A percentile compares a stretch with the other conserved stretches of the same genome.
Evolutionary conservation across 1,139 yeast species (phyloP).

Genomic region (Scheffersomyces cryptocercus): DNA sequence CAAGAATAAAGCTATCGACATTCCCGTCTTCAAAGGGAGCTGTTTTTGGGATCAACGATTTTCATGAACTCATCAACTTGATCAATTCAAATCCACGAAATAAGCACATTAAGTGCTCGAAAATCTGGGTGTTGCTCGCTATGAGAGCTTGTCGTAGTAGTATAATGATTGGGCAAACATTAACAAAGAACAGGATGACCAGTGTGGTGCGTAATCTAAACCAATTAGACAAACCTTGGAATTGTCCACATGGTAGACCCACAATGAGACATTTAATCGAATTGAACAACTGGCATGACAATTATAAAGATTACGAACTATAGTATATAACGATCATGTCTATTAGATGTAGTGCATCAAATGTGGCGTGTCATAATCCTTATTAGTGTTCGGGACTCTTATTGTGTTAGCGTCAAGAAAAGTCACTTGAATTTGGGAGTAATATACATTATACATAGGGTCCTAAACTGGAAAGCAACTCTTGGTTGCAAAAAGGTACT

Average conservation of each 20-base stretch:
- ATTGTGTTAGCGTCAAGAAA: no score
- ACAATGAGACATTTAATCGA: constrained; percentile 89
- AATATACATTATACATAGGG: no score
- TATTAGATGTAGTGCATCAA: neutral
- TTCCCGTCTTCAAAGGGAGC: constrained; percentile 75
- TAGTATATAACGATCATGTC: neutral
- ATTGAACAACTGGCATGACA: constrained; percentile 43
- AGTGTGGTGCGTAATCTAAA: constrained; percentile 68
- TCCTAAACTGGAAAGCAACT: no score
- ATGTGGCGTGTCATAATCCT: no score
- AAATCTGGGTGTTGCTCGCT: constrained; percentile 81
- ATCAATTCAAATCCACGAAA: constrained; percentile 38
- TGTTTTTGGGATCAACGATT: constrained; percentile 65
- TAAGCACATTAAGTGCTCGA: constrained; percentile 63
- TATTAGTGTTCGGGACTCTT: no score
- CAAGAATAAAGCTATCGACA: constrained; percentile 55
- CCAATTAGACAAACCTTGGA: constrained; percentile 89
- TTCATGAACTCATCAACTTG: constrained; percentile 71
- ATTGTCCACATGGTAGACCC: constrained; percentile 98
- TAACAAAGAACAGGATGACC: constrained; percentile 61
- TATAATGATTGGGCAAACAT: constrained; percentile 86
- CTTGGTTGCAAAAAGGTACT: no score
- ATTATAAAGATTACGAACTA: constrained; percentile 10
- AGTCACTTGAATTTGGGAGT: no score
- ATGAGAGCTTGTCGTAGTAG: constrained; percentile 94